Base-by-base conservation (phyloP, 1,139 yeast species). In the Diutina sp. region DNA sequence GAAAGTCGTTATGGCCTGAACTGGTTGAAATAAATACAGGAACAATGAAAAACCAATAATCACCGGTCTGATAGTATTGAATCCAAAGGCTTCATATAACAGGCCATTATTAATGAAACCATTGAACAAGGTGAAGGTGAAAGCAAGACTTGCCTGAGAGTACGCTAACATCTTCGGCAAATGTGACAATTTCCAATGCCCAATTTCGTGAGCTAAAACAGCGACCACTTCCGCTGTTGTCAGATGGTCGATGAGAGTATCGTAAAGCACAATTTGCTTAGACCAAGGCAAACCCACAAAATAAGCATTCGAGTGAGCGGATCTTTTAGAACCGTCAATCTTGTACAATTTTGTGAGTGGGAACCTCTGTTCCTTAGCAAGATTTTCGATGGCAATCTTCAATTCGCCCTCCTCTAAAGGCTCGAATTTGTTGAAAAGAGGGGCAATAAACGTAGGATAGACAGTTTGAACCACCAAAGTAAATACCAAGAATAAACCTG, bases 221-320 rank as follows among this genome's bases (percentile, higher is more conserved):
- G 99, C 97, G 57, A 91, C 90, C 41, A 91, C 88, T 70, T 93
- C 96, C 55, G 80, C 80, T 44, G 83, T 80, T 44, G 90, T 73
- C 41, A 91, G 84, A 58, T 88, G 87, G 60, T 87, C 84, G 62
- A 93, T 85, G 71, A 93, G 79, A 8, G 98, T 93, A 65, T 93
- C 99, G 68, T 78, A 93, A 57, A 93, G 79, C 55, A 93, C 98
- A 71, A 93, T 93, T 69, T 91, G 93, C 72, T 93, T 93, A 58
- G 90, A 85, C 95, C 97, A 91, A 53, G 99, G 99, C 64, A 93
- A 78, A 6, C 99, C 99, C 62, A 88, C 83, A 68, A 93, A 93
- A 70, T 89, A 93, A 52, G 99, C 99, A 67, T 93, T 93, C 6
- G 98, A 91, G 71, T 93, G 99, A 14, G 96, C 83, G 1, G 97